Evolutionary conservation across 2,329 filamentous ascomycete species (phyloP).

Genomic region (Talaromyces sp.): DNA sequence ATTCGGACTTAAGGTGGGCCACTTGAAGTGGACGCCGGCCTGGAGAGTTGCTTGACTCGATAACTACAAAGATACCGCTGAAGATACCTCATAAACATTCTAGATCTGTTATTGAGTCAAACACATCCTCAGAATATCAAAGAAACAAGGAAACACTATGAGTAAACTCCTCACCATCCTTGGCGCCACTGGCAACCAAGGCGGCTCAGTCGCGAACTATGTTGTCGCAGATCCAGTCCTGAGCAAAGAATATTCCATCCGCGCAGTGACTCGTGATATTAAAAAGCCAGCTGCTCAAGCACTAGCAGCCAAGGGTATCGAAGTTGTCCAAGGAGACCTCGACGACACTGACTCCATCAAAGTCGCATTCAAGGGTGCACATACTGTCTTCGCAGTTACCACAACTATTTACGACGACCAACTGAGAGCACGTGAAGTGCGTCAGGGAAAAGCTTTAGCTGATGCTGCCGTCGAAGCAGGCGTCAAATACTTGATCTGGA

Average conservation of each 20-base stretch:
- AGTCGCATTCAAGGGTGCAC: constrained; percentile 45
- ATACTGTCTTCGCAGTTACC: constrained; percentile 54
- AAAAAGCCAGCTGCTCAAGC: constrained; percentile 44
- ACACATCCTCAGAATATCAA: background rate
- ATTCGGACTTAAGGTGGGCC: background rate
- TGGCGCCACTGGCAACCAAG: constrained; percentile 60
- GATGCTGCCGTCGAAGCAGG: constrained; percentile 30
- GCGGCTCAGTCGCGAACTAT: constrained; percentile 52
- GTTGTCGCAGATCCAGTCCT: constrained; percentile 45
- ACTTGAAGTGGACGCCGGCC: background rate
- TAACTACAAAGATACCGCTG: background rate
- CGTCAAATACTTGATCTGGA: constrained; percentile 33
- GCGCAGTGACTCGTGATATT: constrained; percentile 55
- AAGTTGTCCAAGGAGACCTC: constrained; percentile 54
- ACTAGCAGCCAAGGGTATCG: constrained; percentile 47
- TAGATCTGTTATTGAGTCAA: background rate
- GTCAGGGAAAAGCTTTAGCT: constrained; percentile 27
- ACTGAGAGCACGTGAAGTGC: constrained; percentile 27
- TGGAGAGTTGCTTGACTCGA: too few species aligned
- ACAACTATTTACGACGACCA: constrained; percentile 30
- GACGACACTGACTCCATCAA: constrained; percentile 46
- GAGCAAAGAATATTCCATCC: constrained; percentile 50
- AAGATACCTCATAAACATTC: background rate
- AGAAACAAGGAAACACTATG: constrained; percentile 19
- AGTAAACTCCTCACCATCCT: constrained; percentile 49